Percentiles rank a stretch among this genome's conserved stretches.
phyloP scores from a whole-genome alignment of 2,329 filamentous ascomycete species.

The Cercospora janseana region DNA sequence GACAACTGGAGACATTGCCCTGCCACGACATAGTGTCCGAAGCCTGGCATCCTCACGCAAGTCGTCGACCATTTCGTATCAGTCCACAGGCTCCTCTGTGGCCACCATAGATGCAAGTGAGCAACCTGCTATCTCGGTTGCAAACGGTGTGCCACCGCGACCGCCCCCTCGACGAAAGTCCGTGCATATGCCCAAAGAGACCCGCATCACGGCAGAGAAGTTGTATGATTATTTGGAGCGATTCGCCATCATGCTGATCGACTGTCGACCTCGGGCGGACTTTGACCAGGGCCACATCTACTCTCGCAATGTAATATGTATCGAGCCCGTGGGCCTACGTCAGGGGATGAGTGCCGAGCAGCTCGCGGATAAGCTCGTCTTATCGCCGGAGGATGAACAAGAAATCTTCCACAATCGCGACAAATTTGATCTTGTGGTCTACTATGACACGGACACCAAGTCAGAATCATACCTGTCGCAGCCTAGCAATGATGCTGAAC shows the following conservation, averaged over 20 bases:
- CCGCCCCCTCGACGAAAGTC: conserved; percentile 40
- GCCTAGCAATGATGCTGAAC: conserved; percentile 42
- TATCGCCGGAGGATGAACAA: conserved; percentile 73
- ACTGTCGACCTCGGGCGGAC: conserved; percentile 74
- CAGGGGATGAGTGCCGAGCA: conserved; percentile 65
- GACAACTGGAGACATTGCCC: conserved; percentile 62
- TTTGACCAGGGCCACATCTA: conserved; percentile 90
- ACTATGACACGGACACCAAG: conserved; percentile 73
- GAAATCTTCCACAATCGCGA: conserved; percentile 69
- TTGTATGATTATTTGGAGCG: conserved; percentile 68
- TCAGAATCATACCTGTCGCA: conserved; percentile 57
- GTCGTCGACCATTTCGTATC: conserved; percentile 46
- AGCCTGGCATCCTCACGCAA: conserved; percentile 59
- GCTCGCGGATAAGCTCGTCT: conserved; percentile 64
- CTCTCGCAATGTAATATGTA: conserved; percentile 78
- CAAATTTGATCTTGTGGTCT: conserved; percentile 81
- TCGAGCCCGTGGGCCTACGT: conserved; percentile 77
- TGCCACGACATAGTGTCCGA: conserved; percentile 64
- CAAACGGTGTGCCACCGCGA: conserved; percentile 7
- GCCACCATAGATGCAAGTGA: conserved; percentile 15
- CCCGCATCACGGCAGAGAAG: conserved; percentile 65
- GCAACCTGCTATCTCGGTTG: neutral
- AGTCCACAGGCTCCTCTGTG: conserved; percentile 36
- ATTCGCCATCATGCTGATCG: conserved; percentile 74
- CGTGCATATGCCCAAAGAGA: conserved; percentile 54